Base-by-base conservation (phyloP, 768 basidiomycete genomes). In the Russula emetica region DNA sequence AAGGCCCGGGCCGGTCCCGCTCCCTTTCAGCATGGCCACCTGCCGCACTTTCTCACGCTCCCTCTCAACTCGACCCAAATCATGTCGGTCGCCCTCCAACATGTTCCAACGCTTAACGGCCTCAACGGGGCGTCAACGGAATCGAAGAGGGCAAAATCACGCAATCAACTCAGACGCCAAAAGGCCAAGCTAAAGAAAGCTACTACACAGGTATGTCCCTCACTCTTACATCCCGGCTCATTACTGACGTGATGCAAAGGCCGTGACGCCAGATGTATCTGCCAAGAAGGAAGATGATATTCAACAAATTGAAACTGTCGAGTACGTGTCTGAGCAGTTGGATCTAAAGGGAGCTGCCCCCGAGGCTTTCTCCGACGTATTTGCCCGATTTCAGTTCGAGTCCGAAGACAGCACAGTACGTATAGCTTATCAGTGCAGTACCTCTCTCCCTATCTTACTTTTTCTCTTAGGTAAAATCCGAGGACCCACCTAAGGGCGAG, bases 351-450 rank as follows among this genome's bases (percentile, higher is more conserved):
- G 81, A 75, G 72, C 83, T 74, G 82, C 84, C 84, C 73, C 91
- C 72, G 87, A 89, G 83, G 88, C 83, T 75, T 94, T 94, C 83
- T 88, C 88, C 84, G 85, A 91, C 78, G 88, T 94, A 72, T 92
- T 94, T 87, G 90, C 91, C 71, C 89, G 89, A 73, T 94, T 94
- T 78, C 90, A 92, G 82, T 77, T 84, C 42, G 85, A 87, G 55
- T 76, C 83, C 32, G 88, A 92, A 50, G 67, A 71, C 32, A 56
- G 70, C 32, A 70, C 81, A 76, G 93, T 94, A 75, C 74, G 91
- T 81, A 9, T 5, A 42, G n/a, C 26, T 6, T 32, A 14, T 34
- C 1, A 4, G 3, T 28, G 22, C 22, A 18, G 54, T 49, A 10
- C 42, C 45, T 13, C 32, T 30, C 22, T 32, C 7, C 3, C 24